A percentile compares a stretch with the other conserved stretches of the same genome.
These are phyloP conservation scores for Aureobasidium sp. DNA, from an alignment of 2,329 filamentous ascomycete genomes.

Conservation along the genomic window DNA sequence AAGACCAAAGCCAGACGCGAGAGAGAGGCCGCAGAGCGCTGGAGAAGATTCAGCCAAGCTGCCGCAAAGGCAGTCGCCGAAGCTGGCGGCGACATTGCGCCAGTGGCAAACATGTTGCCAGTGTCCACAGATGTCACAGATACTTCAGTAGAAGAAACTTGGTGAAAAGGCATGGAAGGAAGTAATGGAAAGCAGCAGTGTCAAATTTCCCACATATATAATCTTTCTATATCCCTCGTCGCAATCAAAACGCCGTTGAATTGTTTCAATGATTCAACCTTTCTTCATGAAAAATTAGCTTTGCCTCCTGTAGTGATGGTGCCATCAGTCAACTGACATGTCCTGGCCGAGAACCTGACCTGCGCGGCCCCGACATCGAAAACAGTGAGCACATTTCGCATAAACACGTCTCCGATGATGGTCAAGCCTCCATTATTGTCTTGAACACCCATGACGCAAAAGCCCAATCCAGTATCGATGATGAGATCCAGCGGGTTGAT, in stretches of 20 bases:
- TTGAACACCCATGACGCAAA: constrained; percentile 31
- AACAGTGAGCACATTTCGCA: constrained; percentile 46
- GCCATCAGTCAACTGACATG: constrained; percentile 18
- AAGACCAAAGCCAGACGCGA: constrained; percentile 95
- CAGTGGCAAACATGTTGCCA: background rate
- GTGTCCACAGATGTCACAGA: background rate
- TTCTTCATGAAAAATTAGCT: background rate
- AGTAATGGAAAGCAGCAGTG: background rate
- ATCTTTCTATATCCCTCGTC: background rate
- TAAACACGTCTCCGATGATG: constrained; percentile 42
- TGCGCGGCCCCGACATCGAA: constrained; percentile 44
- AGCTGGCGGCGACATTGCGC: constrained; percentile 57
- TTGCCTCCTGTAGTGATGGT: background rate
- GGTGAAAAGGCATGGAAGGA: background rate
- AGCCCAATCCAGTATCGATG: constrained; percentile 18
- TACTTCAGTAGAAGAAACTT: background rate
- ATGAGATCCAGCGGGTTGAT: constrained; percentile 27
- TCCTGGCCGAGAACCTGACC: constrained; percentile 41
- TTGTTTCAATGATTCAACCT: background rate
- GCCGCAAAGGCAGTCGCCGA: constrained; percentile 62
- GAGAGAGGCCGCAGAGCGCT: constrained; percentile 74
- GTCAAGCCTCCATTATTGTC: constrained; percentile 27
- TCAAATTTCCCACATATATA: background rate
- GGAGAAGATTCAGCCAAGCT: constrained; percentile 60
- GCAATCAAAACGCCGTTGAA: background rate